Evolutionary conservation across 148 eudicot species (phyloP), one percentile per base, ranked within the genome.

Genomic region (Rhododendron molle): DNA sequence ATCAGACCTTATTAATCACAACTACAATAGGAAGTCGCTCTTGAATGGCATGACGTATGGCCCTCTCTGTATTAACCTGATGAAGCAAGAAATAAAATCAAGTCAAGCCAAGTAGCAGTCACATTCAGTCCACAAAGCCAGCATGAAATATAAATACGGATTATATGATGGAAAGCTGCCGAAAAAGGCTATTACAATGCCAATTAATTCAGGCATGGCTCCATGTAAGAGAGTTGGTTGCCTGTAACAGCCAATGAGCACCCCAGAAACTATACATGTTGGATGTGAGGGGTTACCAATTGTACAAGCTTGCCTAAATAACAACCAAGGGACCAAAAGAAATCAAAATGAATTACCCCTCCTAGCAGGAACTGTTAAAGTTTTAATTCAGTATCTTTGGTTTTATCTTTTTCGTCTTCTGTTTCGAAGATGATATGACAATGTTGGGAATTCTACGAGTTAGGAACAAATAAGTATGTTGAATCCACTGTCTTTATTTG

Each of bases 1-100:
- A 80, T 52, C 54, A 81, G 89, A 97, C 99, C 98, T 97, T 97
- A 88, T 97, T 97, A 84, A 97, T 89, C 60, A 97, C 99, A 60
- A 97, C 93, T 4, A 97, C 99, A 80, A 97, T 94, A 34, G 98
- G 98, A 76, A 97, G 90, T 47, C 98, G 92, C 50, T 97, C 99
- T 88, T 94, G 99, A 79, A 93, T 95, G 69, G 99, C 99, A 90
- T 97, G 99, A 23, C 98, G 95, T 79, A 97, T 97, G 54, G 99
- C 99, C 85, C 99, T 95, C 88, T 97, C 99, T 7, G 99, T 97
- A 86, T 97, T 97, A 36, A 92, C 98, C 99, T 96, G 88, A 76
- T 47, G 21, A 83, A n/a, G 82, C 36, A 32, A 58, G 46, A 52
- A 83, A 72, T 81, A 15, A 18, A 6, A 69, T 83, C 46, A 23